Percentiles rank a stretch among this genome's conserved stretches.
These are phyloP conservation scores for Pittosporum tobira DNA, from an alignment of 129 eudicot species.

Conservation along the genomic window DNA sequence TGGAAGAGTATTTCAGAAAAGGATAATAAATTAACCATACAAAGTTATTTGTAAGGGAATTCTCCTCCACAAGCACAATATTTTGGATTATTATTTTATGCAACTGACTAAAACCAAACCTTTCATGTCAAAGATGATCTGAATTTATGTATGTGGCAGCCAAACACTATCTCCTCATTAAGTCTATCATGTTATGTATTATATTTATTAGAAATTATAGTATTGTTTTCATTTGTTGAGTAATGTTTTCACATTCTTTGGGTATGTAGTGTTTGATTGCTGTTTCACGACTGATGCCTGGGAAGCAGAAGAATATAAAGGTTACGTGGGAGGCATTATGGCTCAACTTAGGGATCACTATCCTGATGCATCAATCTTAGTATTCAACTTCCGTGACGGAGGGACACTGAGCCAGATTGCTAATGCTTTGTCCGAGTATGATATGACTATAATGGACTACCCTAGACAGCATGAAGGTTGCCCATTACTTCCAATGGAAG, in stretches of 20 bases:
- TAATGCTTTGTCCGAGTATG: constrained; percentile 51
- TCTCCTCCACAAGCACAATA: too few relatives aligned
- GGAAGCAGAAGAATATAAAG: constrained; percentile 55
- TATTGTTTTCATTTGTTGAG: constrained; percentile 3
- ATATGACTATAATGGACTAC: constrained; percentile 76
- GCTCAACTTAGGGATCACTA: constrained; percentile 47
- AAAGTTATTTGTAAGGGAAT: too few relatives aligned
- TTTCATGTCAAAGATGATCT: neutral
- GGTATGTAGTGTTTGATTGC: constrained; percentile 54
- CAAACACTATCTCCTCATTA: neutral
- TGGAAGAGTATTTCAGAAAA: neutral
- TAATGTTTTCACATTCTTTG: constrained; percentile 15
- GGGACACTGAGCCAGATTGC: constrained; percentile 40
- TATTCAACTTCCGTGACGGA: constrained; percentile 55
- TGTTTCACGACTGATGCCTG: constrained; percentile 57
- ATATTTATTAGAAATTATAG: neutral
- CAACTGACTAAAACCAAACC: neutral
- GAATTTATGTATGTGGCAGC: neutral
- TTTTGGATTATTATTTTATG: neutral
- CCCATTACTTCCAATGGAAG: constrained; percentile 72
- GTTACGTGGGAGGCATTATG: constrained; percentile 44
- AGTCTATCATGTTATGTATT: neutral
- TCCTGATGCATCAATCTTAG: constrained; percentile 63
- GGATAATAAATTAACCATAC: too few relatives aligned
- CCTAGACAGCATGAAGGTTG: constrained; percentile 74